Evolutionary conservation across 257 asterid genomes (phyloP), one percentile per base, ranked within the genome.

Genomic region (Solanum medicagineum): DNA sequence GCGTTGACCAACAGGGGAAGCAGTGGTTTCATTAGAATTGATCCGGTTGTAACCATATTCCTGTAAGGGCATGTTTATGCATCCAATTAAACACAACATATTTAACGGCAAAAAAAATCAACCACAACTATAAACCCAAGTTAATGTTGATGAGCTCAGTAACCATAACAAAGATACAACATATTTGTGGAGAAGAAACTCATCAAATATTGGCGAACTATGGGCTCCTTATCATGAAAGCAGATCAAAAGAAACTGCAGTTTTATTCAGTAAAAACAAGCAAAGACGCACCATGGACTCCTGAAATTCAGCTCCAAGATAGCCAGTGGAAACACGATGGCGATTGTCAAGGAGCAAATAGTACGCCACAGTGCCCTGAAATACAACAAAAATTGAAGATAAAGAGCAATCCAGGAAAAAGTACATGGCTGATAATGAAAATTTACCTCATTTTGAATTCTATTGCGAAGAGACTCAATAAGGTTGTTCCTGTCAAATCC

Each of bases 271-370:
- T 10, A 79, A 63, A 63, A 86, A 26, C 42, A 85, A 85, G 54
- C 26, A 66, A 85, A 79, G 69, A 51, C 91, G 16, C 71, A 95
- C 99, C 97, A 92, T 83, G 63, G 91, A 89, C 90, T 94, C 99
- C 88, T 92, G 93, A 88, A 93, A 95, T 90, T 94, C 99, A 90
- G 95, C 95, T 85, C 99, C 98, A 86, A 94, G 94, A 87, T 95
- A 94, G 88, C 99, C 97, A 86, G 88, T 93, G 87, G 94, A 88
- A 87, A 84, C 92, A 81, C 94, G 95, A 85, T 92, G 93, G 81
- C 97, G 94, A 84, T 95, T 95, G 94, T 95, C 99, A 36, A 94
- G 90, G 74, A 95, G 92, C 90, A 95, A 88, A 91, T 92, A 95
- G 90, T 94, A 95, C 19, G 99, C 89, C 81, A 95, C 96, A 11